phyloP scores from a whole-genome alignment of 2,329 filamentous ascomycete genomes.

The Ceratocystis eucalypticola region DNA sequence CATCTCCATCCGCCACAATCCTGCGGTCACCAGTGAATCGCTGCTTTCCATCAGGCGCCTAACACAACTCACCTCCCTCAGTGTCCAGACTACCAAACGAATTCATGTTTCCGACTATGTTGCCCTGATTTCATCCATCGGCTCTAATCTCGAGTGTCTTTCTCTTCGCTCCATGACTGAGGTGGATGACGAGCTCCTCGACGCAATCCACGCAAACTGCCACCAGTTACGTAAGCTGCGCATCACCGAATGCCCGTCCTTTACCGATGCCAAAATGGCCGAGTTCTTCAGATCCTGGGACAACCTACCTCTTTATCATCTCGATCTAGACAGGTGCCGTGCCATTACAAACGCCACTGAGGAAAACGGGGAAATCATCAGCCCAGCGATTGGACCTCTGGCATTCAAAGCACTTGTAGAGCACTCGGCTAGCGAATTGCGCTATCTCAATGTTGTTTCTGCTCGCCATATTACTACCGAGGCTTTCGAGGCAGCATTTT shows the following conservation, averaged over 20 bases:
- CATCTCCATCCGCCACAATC: conserved; percentile 72
- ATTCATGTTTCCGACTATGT: conserved; percentile 46
- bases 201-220: conserved; percentile 58
- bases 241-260: conserved; percentile 60
- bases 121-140: conserved; percentile 47
- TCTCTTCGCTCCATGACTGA: conserved; percentile 58
- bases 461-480: conserved; percentile 66
- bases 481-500: conserved; percentile 64
- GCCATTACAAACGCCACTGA: conserved; percentile 46
- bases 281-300: conserved; percentile 62
- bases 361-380: conserved; percentile 26
- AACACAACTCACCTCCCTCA: conserved; percentile 55
- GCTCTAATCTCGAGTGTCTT: conserved; percentile 56
- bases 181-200: conserved; percentile 55
- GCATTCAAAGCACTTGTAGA: conserved; percentile 73
- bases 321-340: conserved; percentile 67
- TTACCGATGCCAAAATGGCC: conserved; percentile 62
- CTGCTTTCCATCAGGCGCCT: conserved; percentile 52
- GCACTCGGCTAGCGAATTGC: conserved; percentile 58
- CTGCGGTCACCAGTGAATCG: conserved; percentile 53
- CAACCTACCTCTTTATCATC: conserved; percentile 54
- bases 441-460: conserved; percentile 61
- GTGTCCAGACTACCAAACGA: conserved; percentile 50
- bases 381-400: conserved; percentile 58
- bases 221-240: conserved; percentile 59